Evolutionary conservation across 768 basidiomycete genomes (phyloP), one percentile per base, ranked within the genome.

Genomic region (Suillus ampliporus): DNA sequence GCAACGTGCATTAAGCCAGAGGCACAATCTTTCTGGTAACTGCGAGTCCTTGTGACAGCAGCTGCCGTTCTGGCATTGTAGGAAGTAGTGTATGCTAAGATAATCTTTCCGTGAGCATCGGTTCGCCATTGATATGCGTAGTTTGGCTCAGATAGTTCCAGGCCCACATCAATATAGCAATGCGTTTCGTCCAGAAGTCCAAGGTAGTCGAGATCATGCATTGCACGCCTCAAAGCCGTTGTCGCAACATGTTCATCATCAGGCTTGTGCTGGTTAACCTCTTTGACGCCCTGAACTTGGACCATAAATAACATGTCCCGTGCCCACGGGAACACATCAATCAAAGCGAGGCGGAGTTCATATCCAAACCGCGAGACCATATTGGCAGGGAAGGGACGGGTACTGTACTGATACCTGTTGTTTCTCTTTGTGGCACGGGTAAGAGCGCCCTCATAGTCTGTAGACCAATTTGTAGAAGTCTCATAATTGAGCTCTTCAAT

Each of bases 1-100:
- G 74, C 72, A 17, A 78, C 65, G 0, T 64, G 65, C 3, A 73
- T 65, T 11, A 78, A 60, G 40, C 77, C 76, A 7, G 73, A 72
- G 0, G 59, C 64, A 11, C 74, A 34, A 41, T 79, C 77, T 1
- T 69, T 64, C 0, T 61, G 50, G 52, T 77, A 78, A 1, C 70
- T 60, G 0, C 38, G n/a, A n/a, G n/a, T n/a, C n/a, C n/a, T n/a
- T n/a, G 17, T 19, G 63, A 48, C 4, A 23, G 23, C n/a, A n/a
- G n/a, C n/a, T n/a, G 47, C 73, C 74, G 0, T 68, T 67, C 0
- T 31, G 4, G 73, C 76, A 7, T 78, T 69, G 1, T 67, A 58
- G 1, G 0, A 4, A 10, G 0, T 2, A 0, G 7, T 43, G 13
- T 6, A 40, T 0, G 40, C 46, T 10, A 58, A 58, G 6, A 58